Evolutionary conservation across 768 basidiomycete genomes (phyloP).

Genomic region (Hericium alpestre): DNA sequence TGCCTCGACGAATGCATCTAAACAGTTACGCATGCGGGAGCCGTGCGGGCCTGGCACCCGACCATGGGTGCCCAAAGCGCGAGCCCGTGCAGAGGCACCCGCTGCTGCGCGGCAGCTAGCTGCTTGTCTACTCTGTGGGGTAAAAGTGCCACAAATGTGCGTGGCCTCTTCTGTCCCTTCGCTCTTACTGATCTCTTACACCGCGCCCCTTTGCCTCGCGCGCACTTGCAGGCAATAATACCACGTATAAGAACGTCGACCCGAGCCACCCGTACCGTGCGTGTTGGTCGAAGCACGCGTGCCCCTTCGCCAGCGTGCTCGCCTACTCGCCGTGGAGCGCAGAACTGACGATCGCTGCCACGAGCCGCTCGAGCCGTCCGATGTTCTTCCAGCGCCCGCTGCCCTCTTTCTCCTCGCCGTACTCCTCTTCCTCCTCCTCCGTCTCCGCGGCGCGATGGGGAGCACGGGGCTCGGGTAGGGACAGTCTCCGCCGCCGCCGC

Average conservation of each 20-base stretch:
- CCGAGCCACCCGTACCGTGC: slow-evolving; percentile 56
- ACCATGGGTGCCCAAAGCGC: too few species aligned
- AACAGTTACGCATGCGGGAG: too few species aligned
- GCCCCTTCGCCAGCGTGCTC: slow-evolving; percentile 49
- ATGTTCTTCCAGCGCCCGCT: slow-evolving; percentile 13
- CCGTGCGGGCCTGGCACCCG: too few species aligned
- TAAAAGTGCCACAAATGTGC: slow-evolving; percentile 60
- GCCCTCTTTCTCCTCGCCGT: slow-evolving; percentile 7
- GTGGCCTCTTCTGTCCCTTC: slow-evolving; percentile 11
- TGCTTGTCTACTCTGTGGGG: slow-evolving; percentile 59
- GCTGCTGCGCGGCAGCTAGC: slow-evolving; percentile 44
- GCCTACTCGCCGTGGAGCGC: slow-evolving; percentile 36
- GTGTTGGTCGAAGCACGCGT: slow-evolving; percentile 67
- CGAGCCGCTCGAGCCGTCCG: not conserved
- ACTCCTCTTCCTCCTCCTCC: too few species aligned
- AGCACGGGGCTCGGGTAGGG: too few species aligned
- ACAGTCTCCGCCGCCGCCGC: too few species aligned
- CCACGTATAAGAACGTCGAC: slow-evolving; percentile 62
- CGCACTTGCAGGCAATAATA: slow-evolving; percentile 48
- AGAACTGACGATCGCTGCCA: not conserved
- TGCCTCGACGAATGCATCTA: too few species aligned
- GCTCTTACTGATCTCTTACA: not conserved
- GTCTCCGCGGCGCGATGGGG: too few species aligned
- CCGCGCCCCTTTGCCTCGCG: not conserved
- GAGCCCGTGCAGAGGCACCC: slow-evolving; percentile 56